Evolutionary conservation across 495 filamentous ascomycete species (phyloP), one percentile per base, ranked within the genome.

Genomic region (Tuber magnatum): DNA sequence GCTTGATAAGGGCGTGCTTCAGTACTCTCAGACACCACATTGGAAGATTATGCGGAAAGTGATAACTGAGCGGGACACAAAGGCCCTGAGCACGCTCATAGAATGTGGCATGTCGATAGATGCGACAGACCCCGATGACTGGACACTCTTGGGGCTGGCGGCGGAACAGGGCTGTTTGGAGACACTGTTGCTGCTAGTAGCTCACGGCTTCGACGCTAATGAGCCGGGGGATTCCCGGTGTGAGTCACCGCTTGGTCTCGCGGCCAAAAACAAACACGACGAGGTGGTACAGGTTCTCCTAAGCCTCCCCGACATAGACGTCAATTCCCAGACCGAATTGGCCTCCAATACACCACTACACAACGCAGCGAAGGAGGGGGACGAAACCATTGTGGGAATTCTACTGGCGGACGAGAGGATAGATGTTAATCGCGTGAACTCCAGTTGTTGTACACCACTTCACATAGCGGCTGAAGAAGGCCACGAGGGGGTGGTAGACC

Each of bases 1-100:
- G 28, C 56, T 65, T 35, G 56, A 35, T 14, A 65, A 35, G 3
- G 56, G 56, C 56, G 16, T 65, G 35, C 28, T 65, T 65, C 56
- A 65, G 28, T 65, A 65, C 56, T 65, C 56, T 20, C 56, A 65
- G 56, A 35, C 56, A 65, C 56, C 56, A 16, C 32, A 6, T 32
- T 65, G 56, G 56, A 65, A 65, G 28, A 65, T 65, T 35, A 35
- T 65, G 56, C 56, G 56, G 56, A 65, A 65, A 65, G 56, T 35
- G 32, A 65, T 65, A 35, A 35, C 28, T 35, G 56, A 65, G 28
- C 28, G 56, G 14, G 56, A 35, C 32, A 35, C 56, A 32, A 65
- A 65, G 56, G 14, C 28, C 32, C 14, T 65, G 9, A 14, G 32
- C 56, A 65, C 56, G 28, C 56, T 65, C 56, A 65, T 65, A 20